Base-by-base conservation (phyloP, 148 eudicot genomes). In the Drosera capensis region DNA sequence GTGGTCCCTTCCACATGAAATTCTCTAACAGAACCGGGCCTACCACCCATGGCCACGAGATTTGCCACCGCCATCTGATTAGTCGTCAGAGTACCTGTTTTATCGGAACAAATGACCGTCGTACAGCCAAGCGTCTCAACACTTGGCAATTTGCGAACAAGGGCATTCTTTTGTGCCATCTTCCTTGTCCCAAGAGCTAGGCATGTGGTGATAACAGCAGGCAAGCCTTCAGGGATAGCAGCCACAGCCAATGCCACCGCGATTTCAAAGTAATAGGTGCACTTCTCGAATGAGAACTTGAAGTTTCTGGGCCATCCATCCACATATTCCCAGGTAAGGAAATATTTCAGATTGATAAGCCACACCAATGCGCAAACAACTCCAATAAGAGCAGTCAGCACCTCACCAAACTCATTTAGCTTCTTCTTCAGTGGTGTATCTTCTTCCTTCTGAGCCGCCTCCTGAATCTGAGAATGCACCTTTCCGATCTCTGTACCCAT, bases 81-180 rank as follows among this genome's bases (percentile, higher is more conserved):
- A 44, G 88, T 80, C n/a, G 88, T 80, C 66, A 80, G 51, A 44
- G 88, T 80, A 38, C 88, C 82, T 0, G 88, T 80, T 54, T 80
- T 80, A 56, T 80, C 88, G 2, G 88, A 80, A 52, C 88, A 80
- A 25, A 80, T 80, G 38, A 80, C 88, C 18, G 83, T 80, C 7
- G 88, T 80, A 50, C 88, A 80, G 36, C 88, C 88, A 29, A 80
- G 68, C 19, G 88, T 80, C 72, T 80, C 88, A 11, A 80, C 80
- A 63, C 88, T 76, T 11, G 88, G 88, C 55, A 80, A 59, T 43
- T 80, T 80, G 55, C 88, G 50, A 22, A 80, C 88, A 38, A 80
- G 64, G 0, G 88, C 88, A 68, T 80, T 80, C 77, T 80, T 76
- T 40, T 80, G 88, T 29, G 88, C 88, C 88, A 75, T 80, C 67